Base-by-base conservation (phyloP, 169 alveolate genomes). In the Plasmodium gaboni region DNA sequence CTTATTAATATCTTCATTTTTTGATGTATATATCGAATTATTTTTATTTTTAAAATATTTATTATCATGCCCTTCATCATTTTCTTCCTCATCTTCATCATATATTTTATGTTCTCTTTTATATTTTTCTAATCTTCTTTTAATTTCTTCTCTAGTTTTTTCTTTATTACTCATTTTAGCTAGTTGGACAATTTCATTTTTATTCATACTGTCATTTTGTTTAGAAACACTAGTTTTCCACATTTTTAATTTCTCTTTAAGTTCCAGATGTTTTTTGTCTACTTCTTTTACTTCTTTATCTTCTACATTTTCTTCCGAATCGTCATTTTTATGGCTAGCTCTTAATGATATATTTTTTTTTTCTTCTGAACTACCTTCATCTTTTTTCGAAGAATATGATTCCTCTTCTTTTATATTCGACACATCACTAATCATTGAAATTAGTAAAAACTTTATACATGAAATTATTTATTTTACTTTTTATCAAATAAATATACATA, bases 221-320 rank as follows among this genome's bases (percentile, higher is more conserved):
- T 22, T 55, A 17, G 59, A 50, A 32, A 26, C 67, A 65, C 17
- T 22, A 28, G 26, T 15, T 17, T 65, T 78, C 42, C 64, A 60
- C 26, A 22, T 64, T 65, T 78, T 78, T 51, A 78, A 69, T 65
- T 64, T 78, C n/a, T 78, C 89, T 15, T 78, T 78, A 78, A 78
- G 74, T 78, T 78, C 78, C 69, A 28, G 26, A 50, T 63, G 76
- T 15, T 65, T 78, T 46, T 78, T 32, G 57, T 78, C 89, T 50
- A 64, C 46, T 17, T 64, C 28, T 24, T 2, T 78, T 65, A 64
- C 67, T 69, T 78, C 89, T 64, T 59, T 48, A 15, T 64, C 28
- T n/a, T 2, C 67, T 65, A 64, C 53, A 10, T 24, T 67, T 32
- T 26, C 13, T 17, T 64, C 28, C 19, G 28, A 26, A 24, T 24